Evolutionary conservation across 768 basidiomycete genomes (phyloP).

Genomic region (Naganishia vaughanmartiniae): DNA sequence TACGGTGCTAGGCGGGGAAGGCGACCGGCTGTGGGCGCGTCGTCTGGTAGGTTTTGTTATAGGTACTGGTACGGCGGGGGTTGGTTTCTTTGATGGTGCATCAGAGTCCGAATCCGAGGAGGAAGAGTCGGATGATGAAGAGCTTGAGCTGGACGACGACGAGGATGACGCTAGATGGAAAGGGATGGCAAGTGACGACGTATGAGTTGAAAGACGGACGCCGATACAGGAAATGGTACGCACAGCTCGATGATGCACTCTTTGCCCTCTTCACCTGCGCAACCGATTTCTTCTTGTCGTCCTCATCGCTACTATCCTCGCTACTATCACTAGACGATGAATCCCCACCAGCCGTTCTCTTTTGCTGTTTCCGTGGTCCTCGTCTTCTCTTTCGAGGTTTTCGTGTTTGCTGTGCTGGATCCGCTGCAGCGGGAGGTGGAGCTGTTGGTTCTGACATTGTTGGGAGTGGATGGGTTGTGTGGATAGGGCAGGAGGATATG

Average conservation of each 20-base stretch:
- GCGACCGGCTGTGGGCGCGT: constrained; percentile 15
- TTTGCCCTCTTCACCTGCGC: background rate
- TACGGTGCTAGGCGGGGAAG: constrained; percentile 15
- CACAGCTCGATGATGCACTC: constrained; percentile 23
- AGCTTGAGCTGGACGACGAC: constrained; percentile 33
- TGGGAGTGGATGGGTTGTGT: background rate
- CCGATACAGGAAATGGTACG: constrained; percentile 15
- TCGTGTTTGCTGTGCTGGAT: background rate
- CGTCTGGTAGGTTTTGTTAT: constrained; percentile 2
- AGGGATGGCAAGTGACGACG: background rate
- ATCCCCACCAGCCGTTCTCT: constrained; percentile 22
- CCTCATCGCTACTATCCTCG: constrained; percentile 11
- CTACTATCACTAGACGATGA: constrained; percentile 14
- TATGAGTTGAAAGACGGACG: background rate
- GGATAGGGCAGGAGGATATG: background rate
- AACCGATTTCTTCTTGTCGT: constrained; percentile 2
- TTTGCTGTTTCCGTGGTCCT: constrained; percentile 20
- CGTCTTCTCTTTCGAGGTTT: constrained; percentile 26
- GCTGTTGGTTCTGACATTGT: constrained; percentile 22
- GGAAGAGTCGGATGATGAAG: constrained; percentile 3
- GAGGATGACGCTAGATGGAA: background rate
- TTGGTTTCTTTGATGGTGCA: background rate
- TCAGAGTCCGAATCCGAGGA: background rate
- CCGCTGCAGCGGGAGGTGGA: constrained; percentile 6
- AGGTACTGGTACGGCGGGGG: background rate